A percentile compares a stretch with the other conserved stretches of the same genome.
phyloP scores from a whole-genome alignment of 768 basidiomycete genomes.

The Xerocomellus intermedius region DNA sequence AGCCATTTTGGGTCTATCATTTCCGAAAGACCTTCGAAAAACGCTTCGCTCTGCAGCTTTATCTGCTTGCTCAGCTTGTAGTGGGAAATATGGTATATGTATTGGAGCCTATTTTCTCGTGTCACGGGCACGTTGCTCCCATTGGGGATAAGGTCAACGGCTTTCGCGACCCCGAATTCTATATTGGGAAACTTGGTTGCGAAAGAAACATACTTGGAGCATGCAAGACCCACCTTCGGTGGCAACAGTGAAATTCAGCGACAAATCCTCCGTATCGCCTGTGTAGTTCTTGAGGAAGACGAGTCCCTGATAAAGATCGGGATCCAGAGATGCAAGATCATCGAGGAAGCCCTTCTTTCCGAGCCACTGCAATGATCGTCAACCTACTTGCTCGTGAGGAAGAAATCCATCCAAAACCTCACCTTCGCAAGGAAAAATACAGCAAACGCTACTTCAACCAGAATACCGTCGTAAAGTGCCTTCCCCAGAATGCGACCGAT shows the following conservation, averaged over 20 bases:
- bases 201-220: background rate
- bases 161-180: slow-evolving; percentile 82
- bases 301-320: slow-evolving; percentile 88
- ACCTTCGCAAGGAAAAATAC: slow-evolving; percentile 92
- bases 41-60: slow-evolving; percentile 73
- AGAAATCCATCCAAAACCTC: slow-evolving; percentile 3
- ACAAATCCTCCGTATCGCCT: slow-evolving; percentile 82
- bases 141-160: slow-evolving; percentile 75
- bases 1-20: slow-evolving; percentile 93
- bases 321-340: slow-evolving; percentile 88
- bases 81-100: slow-evolving; percentile 87
- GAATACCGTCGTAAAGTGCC: slow-evolving; percentile 93
- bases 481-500: slow-evolving; percentile 94
- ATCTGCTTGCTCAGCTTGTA: slow-evolving; percentile 90
- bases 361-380: slow-evolving; percentile 63
- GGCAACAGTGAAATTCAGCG: slow-evolving; percentile 86
- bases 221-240: slow-evolving; percentile 64
- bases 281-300: slow-evolving; percentile 91
- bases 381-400: background rate
- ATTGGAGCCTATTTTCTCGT: slow-evolving; percentile 82
- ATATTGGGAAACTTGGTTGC: background rate
- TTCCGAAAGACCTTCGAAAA: slow-evolving; percentile 90
- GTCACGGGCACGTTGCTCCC: slow-evolving; percentile 86
- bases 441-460: slow-evolving; percentile 94
- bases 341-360: slow-evolving; percentile 91